Base-by-base conservation (phyloP, 306 rosid species). In the Pterocarpus santalinus region DNA sequence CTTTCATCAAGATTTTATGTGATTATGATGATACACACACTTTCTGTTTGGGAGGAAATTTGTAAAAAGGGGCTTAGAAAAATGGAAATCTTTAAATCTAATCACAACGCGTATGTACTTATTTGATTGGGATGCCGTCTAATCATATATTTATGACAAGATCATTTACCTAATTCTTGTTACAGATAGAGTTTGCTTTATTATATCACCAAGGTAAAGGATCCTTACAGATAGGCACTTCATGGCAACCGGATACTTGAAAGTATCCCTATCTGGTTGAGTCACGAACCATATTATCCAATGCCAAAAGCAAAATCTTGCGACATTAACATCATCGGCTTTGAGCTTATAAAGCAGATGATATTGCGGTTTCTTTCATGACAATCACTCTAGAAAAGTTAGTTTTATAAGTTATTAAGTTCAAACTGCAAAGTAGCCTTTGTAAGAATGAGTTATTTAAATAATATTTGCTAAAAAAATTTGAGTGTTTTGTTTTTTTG, bases 201-300 rank as follows among this genome's bases (percentile, higher is more conserved):
- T 60, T 58, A 65, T 56, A 58, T 75, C 55, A 39, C 51, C 32
- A 28, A 53, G 41, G 55, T 68, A 75, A 75, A 46, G 65, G 58
- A 75, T 60, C 15, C 30, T 28, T 32, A 61, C 7, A 30, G 6
- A 11, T 32, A 4, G 66, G 41, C 66, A 61, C 39, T 8, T 28
- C 14, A 30, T 60, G 65, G 35, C 39, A 53, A 53, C 60, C 4
- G 5, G 8, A 2, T 15, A 30, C 60, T n/a, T 15, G 60, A 7
- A 9, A 61, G 39, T 2, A 58, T 58, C 65, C 4, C 36, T 58
- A 11, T 61, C 65, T 30, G 39, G 36, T 30, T 61, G 65, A 30
- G 65, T 28, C 65, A 61, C n/a, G 8, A 61, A 9, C n/a, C 65
- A 60, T 3, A 61, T 43, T 43, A 6, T 43, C 2, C 10, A 38